Evolutionary conservation across 2,329 filamentous ascomycete genomes (phyloP), one percentile per base, ranked within the genome.

Genomic region (Diplodia intermedia): DNA sequence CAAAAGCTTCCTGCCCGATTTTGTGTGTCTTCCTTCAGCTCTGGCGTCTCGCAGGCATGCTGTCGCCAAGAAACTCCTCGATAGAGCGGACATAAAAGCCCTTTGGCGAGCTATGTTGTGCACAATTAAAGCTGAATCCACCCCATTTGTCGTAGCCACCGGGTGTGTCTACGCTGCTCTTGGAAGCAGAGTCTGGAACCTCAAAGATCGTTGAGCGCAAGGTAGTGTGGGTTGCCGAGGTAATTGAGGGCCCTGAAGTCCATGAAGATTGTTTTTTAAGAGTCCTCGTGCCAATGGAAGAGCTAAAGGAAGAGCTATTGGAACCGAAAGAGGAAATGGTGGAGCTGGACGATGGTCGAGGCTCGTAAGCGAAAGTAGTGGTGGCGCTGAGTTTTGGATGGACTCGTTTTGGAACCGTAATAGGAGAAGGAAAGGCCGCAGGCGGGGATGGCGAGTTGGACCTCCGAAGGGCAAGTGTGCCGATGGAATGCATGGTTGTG

Each of bases 231-330:
- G n/a, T 26, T 14, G 18, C 20, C 31, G 29, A 12, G 47, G 29
- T 18, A 18, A 33, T 23, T 9, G 60, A 36, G 50, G 60, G 18
- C 18, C 47, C 36, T 6, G 60, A 63, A 26, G 43, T 52, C 60
- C 60, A 63, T 26, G 60, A 63, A 7, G 60, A 18, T 40, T 63
- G 60, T 49, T 63, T 63, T 18, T 52, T 63, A n/a, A 63, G n/a
- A 11, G 43, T 63, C n/a, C 52, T 63, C 4, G 60, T 63, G 60
- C 43, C 60, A 23, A 52, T 63, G 9, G 43, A 38, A 18, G 47
- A 62, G 26, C 23, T n/a, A 23, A 47, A 40, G n/a, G 33, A 40
- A 26, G 56, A n/a, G 26, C 40, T 62, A 20, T 40, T 47, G 15
- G 38, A 61, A 38, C 38, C 18, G 38, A 61, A 61, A 18, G 57